Percentiles rank a stretch among this genome's conserved stretches.
Evolutionary conservation across 768 basidiomycete genomes (phyloP).

Genomic region (Leccinum broughii): DNA sequence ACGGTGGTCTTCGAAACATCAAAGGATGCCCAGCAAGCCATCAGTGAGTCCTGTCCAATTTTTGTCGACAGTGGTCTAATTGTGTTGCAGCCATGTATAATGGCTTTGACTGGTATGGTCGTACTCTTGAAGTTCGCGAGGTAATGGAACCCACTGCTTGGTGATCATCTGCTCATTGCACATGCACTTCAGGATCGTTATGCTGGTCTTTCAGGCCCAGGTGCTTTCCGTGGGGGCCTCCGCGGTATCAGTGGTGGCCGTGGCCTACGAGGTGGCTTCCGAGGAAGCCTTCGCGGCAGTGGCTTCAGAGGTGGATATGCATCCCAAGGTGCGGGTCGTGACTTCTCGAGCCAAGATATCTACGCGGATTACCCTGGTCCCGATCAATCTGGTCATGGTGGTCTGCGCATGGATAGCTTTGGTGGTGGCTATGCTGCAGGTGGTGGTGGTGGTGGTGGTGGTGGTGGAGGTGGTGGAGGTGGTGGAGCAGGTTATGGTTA

Average conservation of each 20-base stretch:
- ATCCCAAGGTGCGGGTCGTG: conserved; percentile 49
- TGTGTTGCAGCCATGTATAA: conserved; percentile 81
- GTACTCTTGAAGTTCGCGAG: conserved; percentile 93
- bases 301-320: conserved; percentile 62
- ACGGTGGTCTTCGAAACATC: conserved; percentile 93
- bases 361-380: conserved; percentile 94
- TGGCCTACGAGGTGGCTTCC: conserved; percentile 22
- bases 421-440: conserved; percentile 38
- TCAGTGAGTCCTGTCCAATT: conserved; percentile 56
- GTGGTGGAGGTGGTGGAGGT: conserved; percentile 41
- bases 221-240: conserved; percentile 53
- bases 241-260: conserved; percentile 47
- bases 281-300: conserved; percentile 53
- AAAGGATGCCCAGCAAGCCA: conserved; percentile 89
- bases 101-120: conserved; percentile 97
- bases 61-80: conserved; percentile 1
- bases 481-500: conserved; percentile 41
- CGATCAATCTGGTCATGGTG: conserved; percentile 53
- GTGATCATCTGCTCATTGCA: neutral
- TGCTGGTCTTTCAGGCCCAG: conserved; percentile 75
- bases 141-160: conserved; percentile 40
- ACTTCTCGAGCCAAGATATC: conserved; percentile 84
- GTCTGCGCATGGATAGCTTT: conserved; percentile 38
- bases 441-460: conserved; percentile 36
- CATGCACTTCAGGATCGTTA: conserved; percentile 72